Evolutionary conservation across 2,329 filamentous ascomycete species (phyloP).

Genomic region (Fulvia fulva): DNA sequence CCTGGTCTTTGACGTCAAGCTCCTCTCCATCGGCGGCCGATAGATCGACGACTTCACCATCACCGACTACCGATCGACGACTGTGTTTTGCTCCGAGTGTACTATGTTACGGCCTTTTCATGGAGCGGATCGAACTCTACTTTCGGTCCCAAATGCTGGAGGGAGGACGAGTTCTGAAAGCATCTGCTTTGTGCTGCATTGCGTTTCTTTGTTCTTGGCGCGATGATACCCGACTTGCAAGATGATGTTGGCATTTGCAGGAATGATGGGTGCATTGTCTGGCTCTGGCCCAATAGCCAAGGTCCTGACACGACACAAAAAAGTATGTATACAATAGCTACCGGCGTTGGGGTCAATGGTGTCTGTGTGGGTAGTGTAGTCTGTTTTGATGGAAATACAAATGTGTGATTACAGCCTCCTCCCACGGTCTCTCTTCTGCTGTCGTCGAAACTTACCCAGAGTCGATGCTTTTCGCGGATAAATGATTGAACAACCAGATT

Average conservation of each 20-base stretch:
- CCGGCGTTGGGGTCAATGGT: not conserved
- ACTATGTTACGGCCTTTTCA: constrained; percentile 12
- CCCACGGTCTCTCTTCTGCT: too few relatives aligned
- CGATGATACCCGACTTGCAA: constrained; percentile 28
- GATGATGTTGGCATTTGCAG: constrained; percentile 15
- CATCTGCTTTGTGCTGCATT: constrained; percentile 7
- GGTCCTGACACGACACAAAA: not conserved
- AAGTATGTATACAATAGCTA: constrained; percentile 2
- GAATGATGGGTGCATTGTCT: constrained; percentile 23
- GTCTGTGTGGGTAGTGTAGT: not conserved
- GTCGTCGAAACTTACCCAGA: too few relatives aligned
- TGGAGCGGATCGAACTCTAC: constrained; percentile 22
- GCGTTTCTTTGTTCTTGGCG: constrained; percentile 6
- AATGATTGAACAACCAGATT: too few relatives aligned
- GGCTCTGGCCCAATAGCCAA: too few relatives aligned
- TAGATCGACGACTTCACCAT: not conserved
- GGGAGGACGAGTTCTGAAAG: constrained; percentile 32
- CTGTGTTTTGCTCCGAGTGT: constrained; percentile 5
- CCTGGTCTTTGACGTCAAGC: constrained; percentile 75
- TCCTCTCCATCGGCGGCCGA: constrained; percentile 34
- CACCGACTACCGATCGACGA: not conserved
- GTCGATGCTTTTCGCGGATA: too few relatives aligned
- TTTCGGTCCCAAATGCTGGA: constrained; percentile 35
- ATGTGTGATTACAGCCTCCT: too few relatives aligned
- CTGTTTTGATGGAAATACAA: not conserved